phyloP scores from a whole-genome alignment of 176 grass and related monocot genomes.

The Phragmites australis region DNA sequence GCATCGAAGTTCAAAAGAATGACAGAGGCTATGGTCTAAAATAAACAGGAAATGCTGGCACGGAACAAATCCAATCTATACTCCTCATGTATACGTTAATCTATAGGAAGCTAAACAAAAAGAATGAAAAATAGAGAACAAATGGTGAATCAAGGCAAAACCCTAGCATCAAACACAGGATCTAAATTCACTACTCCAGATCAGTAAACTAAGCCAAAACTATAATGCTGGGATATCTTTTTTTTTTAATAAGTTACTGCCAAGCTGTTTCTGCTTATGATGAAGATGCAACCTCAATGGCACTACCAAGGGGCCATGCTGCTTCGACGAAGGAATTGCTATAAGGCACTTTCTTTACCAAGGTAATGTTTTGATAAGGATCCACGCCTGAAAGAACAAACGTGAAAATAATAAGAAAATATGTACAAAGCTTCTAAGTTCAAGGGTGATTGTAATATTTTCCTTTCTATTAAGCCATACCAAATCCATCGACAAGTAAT shows the following conservation, averaged over 20 bases:
- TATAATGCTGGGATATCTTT: constrained; percentile 26
- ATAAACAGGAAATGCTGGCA: neutral
- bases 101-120: constrained; percentile 46
- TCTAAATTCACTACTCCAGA: constrained; percentile 44
- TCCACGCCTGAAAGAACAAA: constrained; percentile 60
- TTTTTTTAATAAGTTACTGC: constrained; percentile 29
- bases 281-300: constrained; percentile 92
- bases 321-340: constrained; percentile 80
- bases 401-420: neutral
- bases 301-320: constrained; percentile 94
- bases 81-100: constrained; percentile 45
- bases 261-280: constrained; percentile 48
- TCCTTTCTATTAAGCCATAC: constrained; percentile 49
- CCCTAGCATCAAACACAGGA: constrained; percentile 43
- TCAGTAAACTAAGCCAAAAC: constrained; percentile 54
- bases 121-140: constrained; percentile 47
- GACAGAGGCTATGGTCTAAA: constrained; percentile 23
- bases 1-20: constrained; percentile 22
- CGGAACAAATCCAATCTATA: constrained; percentile 38
- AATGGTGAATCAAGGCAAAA: constrained; percentile 50
- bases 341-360: constrained; percentile 88
- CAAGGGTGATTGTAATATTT: neutral
- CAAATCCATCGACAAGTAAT: constrained; percentile 93
- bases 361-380: constrained; percentile 88
- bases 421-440: neutral